Conservation (phyloP, 2,329 filamentous ascomycete species). For the Ophiostoma populinum region DNA sequence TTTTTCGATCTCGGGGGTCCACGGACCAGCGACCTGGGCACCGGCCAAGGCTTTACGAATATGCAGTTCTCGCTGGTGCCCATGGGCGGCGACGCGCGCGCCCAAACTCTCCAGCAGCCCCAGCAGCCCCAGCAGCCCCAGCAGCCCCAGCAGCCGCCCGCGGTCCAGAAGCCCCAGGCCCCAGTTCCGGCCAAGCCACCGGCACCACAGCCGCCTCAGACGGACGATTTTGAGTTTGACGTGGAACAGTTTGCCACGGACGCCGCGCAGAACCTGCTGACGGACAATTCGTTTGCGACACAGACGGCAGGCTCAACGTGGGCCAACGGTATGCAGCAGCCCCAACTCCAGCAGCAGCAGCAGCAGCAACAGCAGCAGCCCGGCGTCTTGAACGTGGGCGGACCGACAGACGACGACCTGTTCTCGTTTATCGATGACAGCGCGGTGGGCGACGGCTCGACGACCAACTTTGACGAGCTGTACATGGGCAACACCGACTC, state of each 20-base stretch:
- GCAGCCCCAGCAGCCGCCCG: not conserved
- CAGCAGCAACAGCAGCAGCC: slow-evolving; percentile 1
- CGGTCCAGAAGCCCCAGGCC: not conserved
- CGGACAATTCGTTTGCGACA: slow-evolving; percentile 7
- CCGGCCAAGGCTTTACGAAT: slow-evolving; percentile 35
- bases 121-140: not conserved
- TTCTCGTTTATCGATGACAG: slow-evolving; percentile 29
- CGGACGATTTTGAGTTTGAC: slow-evolving; percentile 26
- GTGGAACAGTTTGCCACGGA: slow-evolving; percentile 24
- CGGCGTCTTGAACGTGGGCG: too few species aligned
- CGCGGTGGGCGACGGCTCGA: slow-evolving; percentile 20
- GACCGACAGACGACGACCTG: slow-evolving; percentile 21
- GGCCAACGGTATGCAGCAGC: too few species aligned
- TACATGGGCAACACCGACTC: slow-evolving; percentile 31
- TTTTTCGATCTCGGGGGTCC: slow-evolving; percentile 6
- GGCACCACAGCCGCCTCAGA: not conserved
- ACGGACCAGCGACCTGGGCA: slow-evolving; percentile 12
- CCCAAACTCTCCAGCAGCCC: slow-evolving; percentile 6
- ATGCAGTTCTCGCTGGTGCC: slow-evolving; percentile 39
- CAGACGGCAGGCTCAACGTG: not conserved
- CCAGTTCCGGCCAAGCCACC: not conserved
- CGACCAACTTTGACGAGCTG: slow-evolving; percentile 31
- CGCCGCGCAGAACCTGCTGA: slow-evolving; percentile 14
- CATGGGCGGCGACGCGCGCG: slow-evolving; percentile 10
- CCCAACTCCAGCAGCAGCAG: not conserved